Evolutionary conservation across 2,329 filamentous ascomycete species (phyloP), one percentile per base, ranked within the genome.

Genomic region (Ascochyta clinopodiicola): DNA sequence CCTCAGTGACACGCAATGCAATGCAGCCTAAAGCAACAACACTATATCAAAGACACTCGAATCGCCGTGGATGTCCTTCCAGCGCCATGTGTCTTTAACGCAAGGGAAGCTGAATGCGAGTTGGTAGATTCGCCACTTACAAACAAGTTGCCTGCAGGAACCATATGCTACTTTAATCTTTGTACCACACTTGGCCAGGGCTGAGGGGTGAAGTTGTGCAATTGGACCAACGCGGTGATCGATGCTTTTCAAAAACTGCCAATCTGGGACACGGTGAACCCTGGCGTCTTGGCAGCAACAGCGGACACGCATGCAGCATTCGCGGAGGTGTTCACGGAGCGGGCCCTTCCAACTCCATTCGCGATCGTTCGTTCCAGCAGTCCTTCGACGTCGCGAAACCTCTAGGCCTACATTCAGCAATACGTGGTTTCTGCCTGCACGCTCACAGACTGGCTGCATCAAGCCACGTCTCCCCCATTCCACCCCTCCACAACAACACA

Each of bases 381-480:
- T 56, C 32, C n/a, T 22, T 43, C 19, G 36, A 21, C 49, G 36
- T 32, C 29, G 27, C 31, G n/a, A 27, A 22, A 12, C 9, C 6
- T n/a, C 8, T 13, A 34, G 36, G 21, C n/a, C 29, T 31, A 24
- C 40, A 36, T 37, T 29, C 29, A 31, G 24, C 12, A 35, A 50
- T 25, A 49, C 52, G 46, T 55, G 32, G 42, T 50, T 36, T 38
- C 46, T 40, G 56, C 50, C 53, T 59, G 56, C 63, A 63, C 63
- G 60, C 54, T 37, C 52, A 56, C 51, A 56, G 70, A 71, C 72
- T 70, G 73, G 73, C 73, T 73, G 59, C 59, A 53, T 71, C 56
- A 69, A 74, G 74, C 73, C 74, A 75, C 74, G 73, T 76, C 70
- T 74, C 69, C 44, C 57, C 58, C 61, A 45, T 27, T 60, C 55